phyloP scores from a whole-genome alignment of 2,329 filamentous ascomycete species.

The Furcasterigmium furcatum region DNA sequence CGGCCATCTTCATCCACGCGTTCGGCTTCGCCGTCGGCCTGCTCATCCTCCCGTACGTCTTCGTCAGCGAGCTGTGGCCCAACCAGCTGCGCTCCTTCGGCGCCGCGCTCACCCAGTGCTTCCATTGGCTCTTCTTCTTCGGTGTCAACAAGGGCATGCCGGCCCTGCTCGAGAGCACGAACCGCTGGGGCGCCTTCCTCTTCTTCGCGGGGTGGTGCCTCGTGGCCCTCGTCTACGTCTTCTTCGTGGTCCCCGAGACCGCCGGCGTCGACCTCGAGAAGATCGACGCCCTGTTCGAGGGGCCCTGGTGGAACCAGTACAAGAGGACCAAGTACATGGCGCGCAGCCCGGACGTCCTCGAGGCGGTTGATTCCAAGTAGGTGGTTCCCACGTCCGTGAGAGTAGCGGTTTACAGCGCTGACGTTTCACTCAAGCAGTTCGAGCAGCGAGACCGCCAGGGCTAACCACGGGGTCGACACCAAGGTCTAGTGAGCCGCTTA shows the following conservation, averaged over 20 bases:
- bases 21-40: constrained; percentile 36
- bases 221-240: constrained; percentile 28
- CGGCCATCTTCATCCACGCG: constrained; percentile 39
- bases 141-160: constrained; percentile 25
- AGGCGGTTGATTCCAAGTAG: background rate
- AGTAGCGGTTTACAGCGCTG: no score
- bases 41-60: constrained; percentile 37
- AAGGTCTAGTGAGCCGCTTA: constrained; percentile 8
- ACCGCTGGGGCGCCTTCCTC: constrained; percentile 21
- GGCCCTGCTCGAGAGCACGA: constrained; percentile 20
- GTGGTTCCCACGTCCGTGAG: background rate
- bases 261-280: constrained; percentile 33
- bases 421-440: background rate
- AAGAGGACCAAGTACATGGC: background rate
- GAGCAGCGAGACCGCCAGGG: constrained; percentile 5
- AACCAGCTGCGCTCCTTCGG: constrained; percentile 40
- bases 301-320: constrained; percentile 19
- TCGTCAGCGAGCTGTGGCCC: constrained; percentile 39
- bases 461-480: constrained; percentile 13
- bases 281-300: constrained; percentile 30
- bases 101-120: constrained; percentile 29
- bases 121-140: constrained; percentile 37
- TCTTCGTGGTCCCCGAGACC: constrained; percentile 31
- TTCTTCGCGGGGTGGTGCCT: constrained; percentile 31
- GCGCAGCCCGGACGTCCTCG: background rate